A percentile compares a stretch with the other conserved stretches of the same genome.
Evolutionary conservation across 306 rosid genomes (phyloP).

Genomic region (Arachis hypogaea): DNA sequence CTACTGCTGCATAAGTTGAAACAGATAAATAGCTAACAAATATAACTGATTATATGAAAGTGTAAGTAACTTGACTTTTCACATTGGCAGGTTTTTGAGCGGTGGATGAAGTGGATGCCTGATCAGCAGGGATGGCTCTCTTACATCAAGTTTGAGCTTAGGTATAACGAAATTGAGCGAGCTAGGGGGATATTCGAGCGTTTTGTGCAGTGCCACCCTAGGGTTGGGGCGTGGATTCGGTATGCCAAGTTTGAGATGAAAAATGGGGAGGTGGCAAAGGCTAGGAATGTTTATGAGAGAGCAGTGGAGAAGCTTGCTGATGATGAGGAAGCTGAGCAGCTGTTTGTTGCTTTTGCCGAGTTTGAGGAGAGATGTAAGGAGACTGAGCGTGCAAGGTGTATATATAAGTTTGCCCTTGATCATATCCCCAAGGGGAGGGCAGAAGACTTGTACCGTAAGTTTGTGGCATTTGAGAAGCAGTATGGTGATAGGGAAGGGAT

Average conservation of each 20-base stretch:
- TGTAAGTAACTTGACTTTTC: background rate
- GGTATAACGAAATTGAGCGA: slow-evolving; percentile 86
- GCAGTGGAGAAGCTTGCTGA: slow-evolving; percentile 73
- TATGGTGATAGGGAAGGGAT: slow-evolving; percentile 84
- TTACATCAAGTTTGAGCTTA: slow-evolving; percentile 76
- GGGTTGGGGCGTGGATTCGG: slow-evolving; percentile 79
- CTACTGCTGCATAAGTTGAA: background rate
- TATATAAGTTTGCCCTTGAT: slow-evolving; percentile 79
- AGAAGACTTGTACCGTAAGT: slow-evolving; percentile 77
- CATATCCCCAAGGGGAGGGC: slow-evolving; percentile 91
- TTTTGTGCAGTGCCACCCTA: slow-evolving; percentile 77
- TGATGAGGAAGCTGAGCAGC: slow-evolving; percentile 81
- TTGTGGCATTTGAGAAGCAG: slow-evolving; percentile 86
- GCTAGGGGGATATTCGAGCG: slow-evolving; percentile 77
- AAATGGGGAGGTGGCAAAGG: slow-evolving; percentile 66
- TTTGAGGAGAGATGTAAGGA: slow-evolving; percentile 95
- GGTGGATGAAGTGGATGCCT: slow-evolving; percentile 95
- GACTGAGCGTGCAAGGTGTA: slow-evolving; percentile 75
- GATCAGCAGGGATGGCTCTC: slow-evolving; percentile 93
- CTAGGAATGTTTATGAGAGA: slow-evolving; percentile 71
- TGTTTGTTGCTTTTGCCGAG: slow-evolving; percentile 85
- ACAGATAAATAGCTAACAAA: background rate
- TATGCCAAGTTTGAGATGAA: slow-evolving; percentile 96
- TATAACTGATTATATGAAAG: background rate
- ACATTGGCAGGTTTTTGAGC: slow-evolving; percentile 53